Evolutionary conservation across 129 eudicot species (phyloP), one percentile per base, ranked within the genome.

Genomic region (Deinandra increscens): DNA sequence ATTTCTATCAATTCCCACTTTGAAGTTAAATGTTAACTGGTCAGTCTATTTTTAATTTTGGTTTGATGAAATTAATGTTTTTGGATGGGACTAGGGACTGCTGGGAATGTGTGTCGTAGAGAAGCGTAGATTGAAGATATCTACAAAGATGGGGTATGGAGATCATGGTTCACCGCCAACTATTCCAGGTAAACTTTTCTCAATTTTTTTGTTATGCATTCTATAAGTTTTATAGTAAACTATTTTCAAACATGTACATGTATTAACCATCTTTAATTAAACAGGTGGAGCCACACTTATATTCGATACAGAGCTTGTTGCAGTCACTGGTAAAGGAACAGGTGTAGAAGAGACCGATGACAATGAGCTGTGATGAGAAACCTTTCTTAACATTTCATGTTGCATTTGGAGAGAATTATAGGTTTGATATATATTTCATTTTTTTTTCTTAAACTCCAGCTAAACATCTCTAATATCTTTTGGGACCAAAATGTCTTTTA

Each of bases 11-110:
- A 50, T 42, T 71, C 37, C 42, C 26, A 15, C 50, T n/a, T n/a
- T n/a, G n/a, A n/a, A n/a, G n/a, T n/a, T n/a, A n/a, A n/a, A n/a
- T n/a, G n/a, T n/a, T n/a, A n/a, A n/a, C n/a, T n/a, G 33, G 53
- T 37, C 13, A 4, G 29, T 20, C 0, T 60, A 1, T 39, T 26
- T 3, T 12, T 48, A 23, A 5, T 65, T 37, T 7, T 14, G 7
- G 44, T 50, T 51, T 26, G 58, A 76, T 36, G 41, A 66, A 34
- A 45, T 73, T 54, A 42, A 29, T 9, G 54, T 75, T 78, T 62
- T 89, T 89, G 99, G 99, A 64, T 94, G 99, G 99, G 99, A 94
- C 70, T 97, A 94, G 76, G 99, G 99, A 66, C 69, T 94, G 4
- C 59, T 94, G 67, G 99, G 99, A 38, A 94, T 94, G 99, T 94